Evolutionary conservation across 192 early-diverging fungal species (phyloP), one percentile per base, ranked within the genome.

Genomic region (Coemansia sp.): DNA sequence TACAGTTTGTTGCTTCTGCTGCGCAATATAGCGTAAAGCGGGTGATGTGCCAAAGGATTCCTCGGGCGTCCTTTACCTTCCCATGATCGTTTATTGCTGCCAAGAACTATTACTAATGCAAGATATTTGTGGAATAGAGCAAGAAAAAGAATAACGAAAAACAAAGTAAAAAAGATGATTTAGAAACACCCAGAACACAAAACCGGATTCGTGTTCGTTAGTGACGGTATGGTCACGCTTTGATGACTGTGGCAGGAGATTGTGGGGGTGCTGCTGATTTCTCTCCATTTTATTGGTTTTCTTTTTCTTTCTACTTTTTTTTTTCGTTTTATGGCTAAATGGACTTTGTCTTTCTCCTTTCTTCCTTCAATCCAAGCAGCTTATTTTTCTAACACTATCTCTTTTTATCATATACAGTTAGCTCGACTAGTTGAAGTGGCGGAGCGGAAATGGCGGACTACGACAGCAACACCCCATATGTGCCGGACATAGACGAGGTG

Each of bases 401-500:
- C 21, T 15, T 54, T 53, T 8, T 11, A 54, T 23, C 12, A 26
- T 26, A 26, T 23, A 54, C 12, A 32, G 32, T 32, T 32, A 32
- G 32, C 32, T 32, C 32, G 1, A 32, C 19, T 9, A 10, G 9
- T 54, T 21, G 21, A 54, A 12, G 18, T 7, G 18, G n/a, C n/a
- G n/a, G 6, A 4, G 16, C 3, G 57, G 37, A 59, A 59, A 59
- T 59, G 57, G 10, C 57, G 49, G 76, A 72, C 63, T 61, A 63
- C 64, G 76, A 78, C 8, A 58, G 56, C 13, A 64, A 68, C 64
- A 54, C 76, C 26, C 77, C 73, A 54, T 76, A 79, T n/a, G 82
- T 77, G 12, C 70, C 69, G n/a, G 82, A 84, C 45, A 77, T 71
- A 7, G 82, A 84, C 16, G 60, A 70, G 53, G 64, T 73, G 41